Evolutionary conservation across 257 asterid genomes (phyloP).

Genomic region (Solanum medicagineum): DNA sequence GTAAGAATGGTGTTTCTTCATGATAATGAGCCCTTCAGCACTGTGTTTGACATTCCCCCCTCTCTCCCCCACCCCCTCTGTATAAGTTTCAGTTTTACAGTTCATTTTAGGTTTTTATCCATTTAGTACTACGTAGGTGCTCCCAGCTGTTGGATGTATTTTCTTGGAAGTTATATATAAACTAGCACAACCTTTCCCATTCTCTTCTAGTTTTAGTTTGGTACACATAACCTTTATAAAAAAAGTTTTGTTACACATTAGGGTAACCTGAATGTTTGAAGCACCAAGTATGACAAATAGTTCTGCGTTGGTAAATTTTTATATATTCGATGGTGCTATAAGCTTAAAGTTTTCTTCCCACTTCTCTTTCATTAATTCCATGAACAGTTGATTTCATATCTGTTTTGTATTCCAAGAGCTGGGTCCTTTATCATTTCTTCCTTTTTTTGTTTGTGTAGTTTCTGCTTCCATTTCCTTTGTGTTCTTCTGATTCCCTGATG

Average conservation of each 20-base stretch:
- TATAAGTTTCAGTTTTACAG: neutral
- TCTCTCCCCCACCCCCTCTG: neutral
- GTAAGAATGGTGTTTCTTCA: neutral
- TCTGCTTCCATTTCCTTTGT: neutral
- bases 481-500: neutral
- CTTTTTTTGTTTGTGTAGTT: neutral
- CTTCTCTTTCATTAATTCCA: neutral
- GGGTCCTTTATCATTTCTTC: neutral
- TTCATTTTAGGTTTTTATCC: neutral
- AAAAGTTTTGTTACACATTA: neutral
- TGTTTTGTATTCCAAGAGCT: neutral
- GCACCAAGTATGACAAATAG: neutral
- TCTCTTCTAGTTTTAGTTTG: neutral
- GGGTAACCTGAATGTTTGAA: neutral
- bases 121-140: neutral
- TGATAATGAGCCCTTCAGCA: neutral
- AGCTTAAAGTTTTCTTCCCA: neutral
- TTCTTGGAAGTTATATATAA: neutral
- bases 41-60: neutral
- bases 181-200: neutral
- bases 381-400: neutral
- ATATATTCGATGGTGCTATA: neutral
- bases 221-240: neutral
- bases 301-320: neutral
- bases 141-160: neutral